These are phyloP conservation scores for Zygosaccharomyces bailii DNA, from an alignment of 805 yeast genomes.

Conservation along the genomic window DNA sequence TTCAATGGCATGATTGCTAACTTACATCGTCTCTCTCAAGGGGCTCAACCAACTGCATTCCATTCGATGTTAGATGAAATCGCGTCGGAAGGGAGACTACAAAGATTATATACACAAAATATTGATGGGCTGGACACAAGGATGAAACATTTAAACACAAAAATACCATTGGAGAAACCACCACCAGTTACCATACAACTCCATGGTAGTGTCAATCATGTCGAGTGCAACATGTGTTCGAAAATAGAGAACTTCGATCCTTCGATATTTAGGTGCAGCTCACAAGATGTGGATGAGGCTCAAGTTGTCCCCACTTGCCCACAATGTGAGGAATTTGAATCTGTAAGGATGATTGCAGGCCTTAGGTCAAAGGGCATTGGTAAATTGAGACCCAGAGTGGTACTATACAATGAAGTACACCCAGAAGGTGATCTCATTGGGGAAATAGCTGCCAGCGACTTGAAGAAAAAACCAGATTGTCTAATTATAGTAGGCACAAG, in stretches of 20 bases:
- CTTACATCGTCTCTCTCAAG: conserved; percentile 51
- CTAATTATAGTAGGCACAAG: conserved; percentile 82
- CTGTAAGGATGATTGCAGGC: conserved; percentile 56
- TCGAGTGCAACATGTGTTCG: conserved; percentile 76
- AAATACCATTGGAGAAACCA: conserved; percentile 47
- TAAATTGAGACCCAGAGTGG: conserved; percentile 60
- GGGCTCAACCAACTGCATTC: conserved; percentile 68
- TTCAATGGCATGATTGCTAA: conserved; percentile 75
- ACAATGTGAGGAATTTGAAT: conserved; percentile 58
- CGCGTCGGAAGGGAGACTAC: conserved; percentile 59
- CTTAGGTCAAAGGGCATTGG: conserved; percentile 63
- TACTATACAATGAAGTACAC: conserved; percentile 69
- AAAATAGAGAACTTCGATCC: conserved; percentile 53
- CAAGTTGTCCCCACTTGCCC: conserved; percentile 53
- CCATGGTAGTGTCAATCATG: conserved; percentile 73
- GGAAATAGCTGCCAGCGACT: conserved; percentile 62
- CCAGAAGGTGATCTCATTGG: conserved; percentile 91
- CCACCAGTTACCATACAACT: conserved; percentile 68
- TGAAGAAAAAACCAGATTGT: conserved; percentile 67
- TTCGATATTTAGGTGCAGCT: conserved; percentile 42
- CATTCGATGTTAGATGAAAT: conserved; percentile 61
- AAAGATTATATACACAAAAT: conserved; percentile 81
- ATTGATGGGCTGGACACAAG: conserved; percentile 76
- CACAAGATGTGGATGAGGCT: conserved; percentile 28
- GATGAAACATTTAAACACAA: conserved; percentile 47